Evolutionary conservation across 768 basidiomycete genomes (phyloP).

Genomic region (Fomitopsis serialis): DNA sequence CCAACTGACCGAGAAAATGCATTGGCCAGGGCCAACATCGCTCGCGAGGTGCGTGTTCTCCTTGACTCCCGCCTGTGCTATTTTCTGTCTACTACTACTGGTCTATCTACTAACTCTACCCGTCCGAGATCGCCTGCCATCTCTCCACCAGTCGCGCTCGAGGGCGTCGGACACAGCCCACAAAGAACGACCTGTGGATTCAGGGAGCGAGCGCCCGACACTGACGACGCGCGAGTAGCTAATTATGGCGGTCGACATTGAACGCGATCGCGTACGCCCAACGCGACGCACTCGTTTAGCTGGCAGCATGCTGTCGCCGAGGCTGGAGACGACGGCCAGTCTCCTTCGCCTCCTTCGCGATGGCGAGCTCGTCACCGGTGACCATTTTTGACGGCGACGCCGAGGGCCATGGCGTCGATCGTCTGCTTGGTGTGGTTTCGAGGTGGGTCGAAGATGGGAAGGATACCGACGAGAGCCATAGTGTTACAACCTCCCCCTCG

Average conservation of each 20-base stretch:
- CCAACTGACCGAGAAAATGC: too few species aligned
- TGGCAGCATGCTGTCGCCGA: slow-evolving; percentile 17
- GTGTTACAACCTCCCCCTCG: too few species aligned
- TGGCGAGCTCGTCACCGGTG: slow-evolving; percentile 42
- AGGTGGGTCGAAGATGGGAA: too few species aligned
- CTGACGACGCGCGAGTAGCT: slow-evolving; percentile 3
- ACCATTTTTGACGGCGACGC: too few species aligned
- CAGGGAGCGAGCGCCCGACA: slow-evolving; percentile 4
- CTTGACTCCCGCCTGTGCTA: too few species aligned
- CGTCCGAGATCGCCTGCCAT: slow-evolving; percentile 4
- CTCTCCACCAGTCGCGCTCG: slow-evolving; percentile 20
- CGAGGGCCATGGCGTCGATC: too few species aligned
- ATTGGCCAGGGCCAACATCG: too few species aligned
- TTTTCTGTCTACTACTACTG: too few species aligned
- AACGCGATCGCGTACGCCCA: slow-evolving; percentile 32
- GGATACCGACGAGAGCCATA: too few species aligned
- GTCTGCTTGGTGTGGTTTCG: too few species aligned
- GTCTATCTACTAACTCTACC: too few species aligned
- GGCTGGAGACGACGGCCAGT: slow-evolving; percentile 57
- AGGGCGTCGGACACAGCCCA: slow-evolving; percentile 21
- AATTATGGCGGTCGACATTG: slow-evolving; percentile 11
- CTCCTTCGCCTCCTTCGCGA: slow-evolving; percentile 76
- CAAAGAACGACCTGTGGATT: slow-evolving; percentile 16
- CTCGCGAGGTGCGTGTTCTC: too few species aligned
- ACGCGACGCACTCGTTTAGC: slow-evolving; percentile 28